Percentiles rank a stretch among this genome's conserved stretches.
Conservation (phyloP, 2,329 filamentous ascomycete species). For the Pestalotiopsis sp. region DNA sequence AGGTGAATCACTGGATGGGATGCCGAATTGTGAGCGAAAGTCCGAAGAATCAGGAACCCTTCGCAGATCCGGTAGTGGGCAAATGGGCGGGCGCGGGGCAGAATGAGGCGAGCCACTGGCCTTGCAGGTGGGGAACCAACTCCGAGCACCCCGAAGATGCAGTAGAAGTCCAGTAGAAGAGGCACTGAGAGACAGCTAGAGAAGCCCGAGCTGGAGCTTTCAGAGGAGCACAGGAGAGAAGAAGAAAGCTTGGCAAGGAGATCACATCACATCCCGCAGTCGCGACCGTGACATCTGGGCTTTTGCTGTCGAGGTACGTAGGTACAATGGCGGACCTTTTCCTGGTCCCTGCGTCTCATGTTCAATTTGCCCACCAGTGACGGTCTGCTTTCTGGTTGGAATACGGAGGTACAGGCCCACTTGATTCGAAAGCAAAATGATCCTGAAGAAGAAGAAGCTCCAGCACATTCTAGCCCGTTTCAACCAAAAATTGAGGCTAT, state of each 20-base stretch:
- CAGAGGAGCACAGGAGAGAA: too few species aligned
- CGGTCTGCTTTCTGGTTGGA: too few species aligned
- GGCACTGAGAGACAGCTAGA: not conserved
- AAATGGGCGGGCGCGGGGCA: constrained; percentile 4
- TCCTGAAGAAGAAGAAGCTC: not conserved
- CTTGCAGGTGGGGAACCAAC: not conserved
- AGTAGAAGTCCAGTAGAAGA: not conserved
- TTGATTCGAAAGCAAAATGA: not conserved
- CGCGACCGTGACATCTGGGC: too few species aligned
- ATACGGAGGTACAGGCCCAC: too few species aligned
- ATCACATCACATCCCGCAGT: too few species aligned
- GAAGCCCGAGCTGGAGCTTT: too few species aligned
- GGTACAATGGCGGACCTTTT: not conserved
- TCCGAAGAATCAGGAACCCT: constrained; percentile 10
- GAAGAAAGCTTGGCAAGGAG: too few species aligned
- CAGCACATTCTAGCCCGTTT: not conserved
- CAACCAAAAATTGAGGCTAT: not conserved
- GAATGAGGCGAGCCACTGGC: constrained; percentile 7
- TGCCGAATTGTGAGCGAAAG: constrained; percentile 10
- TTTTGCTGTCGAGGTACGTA: not conserved
- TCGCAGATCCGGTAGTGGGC: not conserved
- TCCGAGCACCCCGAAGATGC: constrained; percentile 7
- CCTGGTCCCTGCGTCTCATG: not conserved
- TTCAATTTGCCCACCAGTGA: too few species aligned
- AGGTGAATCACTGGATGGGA: not conserved